Base-by-base conservation (phyloP, 192 early-diverging fungal genomes). In the Spinellus fusiger region DNA sequence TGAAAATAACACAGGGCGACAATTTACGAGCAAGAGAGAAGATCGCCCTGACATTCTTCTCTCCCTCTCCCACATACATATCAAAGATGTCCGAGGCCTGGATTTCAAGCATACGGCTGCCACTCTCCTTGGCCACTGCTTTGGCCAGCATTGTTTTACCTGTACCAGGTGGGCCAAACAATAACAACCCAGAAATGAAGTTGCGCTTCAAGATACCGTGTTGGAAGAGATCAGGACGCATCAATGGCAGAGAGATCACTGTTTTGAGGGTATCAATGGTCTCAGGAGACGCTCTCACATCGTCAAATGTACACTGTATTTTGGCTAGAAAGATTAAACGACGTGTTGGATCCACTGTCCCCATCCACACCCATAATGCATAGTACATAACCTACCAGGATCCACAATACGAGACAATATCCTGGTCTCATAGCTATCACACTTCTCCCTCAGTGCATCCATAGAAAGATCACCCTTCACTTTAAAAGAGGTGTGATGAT, bases 31-130 rank as follows among this genome's bases (percentile, higher is more conserved):
- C 96, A 25, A 97, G 76, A 27, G 91, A 89, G 64, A 98, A 98
- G 28, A 98, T 79, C 0, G 93, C 96, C 66, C 68, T 77, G 8
- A 95, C 95, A 58, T 94, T 93, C 79, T 98, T 98, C 68, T 98
- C 96, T 18, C 94, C 92, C 70, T 98, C 93, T 18, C 96, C 96
- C 22, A 96, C 89, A 70, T 93, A 93, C 80, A 90, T 93, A 67
- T 90, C 86, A 59, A 86, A 87, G 40, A 92, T 76, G 55, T 92
- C 89, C 44, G 85, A 87, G 12, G 85, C 81, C 37, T 86, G 79
- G 52, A 92, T 86, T 37, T 90, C 87, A 10, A 92, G 70, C 71
- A 92, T 88, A 12, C 84, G 77, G 34, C 86, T 85, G 25, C 89
- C 89, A 59, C 87, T 86, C 49, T 88, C 86, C 58, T 91, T 93